Base-by-base conservation (phyloP, 2,329 filamentous ascomycete species). In the Coniosporium tulheliwenetii region DNA sequence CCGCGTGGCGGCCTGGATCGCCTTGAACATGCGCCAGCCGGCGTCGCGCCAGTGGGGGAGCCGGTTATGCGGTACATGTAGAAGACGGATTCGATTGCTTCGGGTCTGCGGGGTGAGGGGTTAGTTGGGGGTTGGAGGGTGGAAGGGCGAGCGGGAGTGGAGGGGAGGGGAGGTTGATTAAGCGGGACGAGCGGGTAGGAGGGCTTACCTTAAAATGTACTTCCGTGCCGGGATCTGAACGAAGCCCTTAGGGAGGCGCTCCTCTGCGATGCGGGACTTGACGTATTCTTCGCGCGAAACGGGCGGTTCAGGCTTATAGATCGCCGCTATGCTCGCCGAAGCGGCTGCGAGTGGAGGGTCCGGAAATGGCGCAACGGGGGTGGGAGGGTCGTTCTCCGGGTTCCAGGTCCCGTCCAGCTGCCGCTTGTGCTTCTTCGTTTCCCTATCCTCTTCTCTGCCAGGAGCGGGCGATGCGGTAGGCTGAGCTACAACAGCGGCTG, bases 51-150 rank as follows among this genome's bases (percentile, higher is more conserved):
- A 85, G 4, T 61, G 59, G 69, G 61, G 47, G 91, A 81, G 38
- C 85, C 86, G 0, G 85, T 93, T 59, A 93, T 85, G 54, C 86
- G 82, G 63, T 93, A 91, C 67, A 93, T 79, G 62, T 87, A 83
- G 71, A 85, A 93, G 10, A 93, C 77, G 1, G 80, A 85, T 53
- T 93, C 85, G 50, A 93, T 86, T 1, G 83, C 84, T 64, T 93
- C 85, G 14, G 85, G 84, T 15, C 81, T 82, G 47, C 52, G 38
- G 47, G 51, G 43, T 52, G 36, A 29, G 40, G 37, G 29, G 14
- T 29, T 52, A 10, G 44, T 5, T 13, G 19, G 38, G 9, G 10
- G 13, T 10, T 46, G 52, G 37, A 56, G 52, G 36, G 39, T 36
- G 8, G 5, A 31, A 12, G 13, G 42, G 40, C 37, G 45, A 52